These are phyloP conservation scores for Venturia oleaginea DNA, from an alignment of 2,329 filamentous ascomycete genomes.

Conservation along the genomic window DNA sequence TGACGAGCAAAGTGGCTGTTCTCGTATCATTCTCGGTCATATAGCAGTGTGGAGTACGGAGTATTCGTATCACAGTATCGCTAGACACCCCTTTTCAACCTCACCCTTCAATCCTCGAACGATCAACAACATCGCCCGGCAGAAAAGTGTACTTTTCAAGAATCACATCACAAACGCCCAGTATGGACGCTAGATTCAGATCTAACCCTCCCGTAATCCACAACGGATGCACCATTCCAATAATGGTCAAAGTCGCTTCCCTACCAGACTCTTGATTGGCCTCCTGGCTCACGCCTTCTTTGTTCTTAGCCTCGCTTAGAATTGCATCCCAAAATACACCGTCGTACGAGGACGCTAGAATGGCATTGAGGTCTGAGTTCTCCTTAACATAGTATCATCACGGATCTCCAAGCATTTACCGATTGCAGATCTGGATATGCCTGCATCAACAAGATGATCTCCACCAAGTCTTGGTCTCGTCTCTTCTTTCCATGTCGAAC, in stretches of 20 bases:
- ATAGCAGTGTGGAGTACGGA: not conserved
- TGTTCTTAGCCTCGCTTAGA: not conserved
- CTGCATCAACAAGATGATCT: not conserved
- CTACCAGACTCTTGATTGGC: not conserved
- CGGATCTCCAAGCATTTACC: not conserved
- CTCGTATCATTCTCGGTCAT: conserved; percentile 1
- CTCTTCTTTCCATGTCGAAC: too few relatives aligned
- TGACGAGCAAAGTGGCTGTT: not conserved
- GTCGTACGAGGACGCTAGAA: not conserved
- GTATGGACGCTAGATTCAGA: not conserved
- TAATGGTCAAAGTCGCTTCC: not conserved
- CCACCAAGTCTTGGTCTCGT: too few relatives aligned
- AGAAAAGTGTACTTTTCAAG: not conserved
- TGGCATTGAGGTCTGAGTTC: not conserved
- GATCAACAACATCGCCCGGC: not conserved
- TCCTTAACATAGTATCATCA: not conserved
- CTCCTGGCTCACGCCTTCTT: not conserved
- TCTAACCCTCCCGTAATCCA: not conserved
- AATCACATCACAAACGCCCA: not conserved
- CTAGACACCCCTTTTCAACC: not conserved
- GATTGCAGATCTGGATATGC: not conserved
- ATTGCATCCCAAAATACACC: not conserved
- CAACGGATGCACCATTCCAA: not conserved
- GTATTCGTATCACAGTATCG: not conserved
- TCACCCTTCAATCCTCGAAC: not conserved